Conservation (phyloP, 2,329 filamentous ascomycete genomes). For the Aureobasidium mangrovei region DNA sequence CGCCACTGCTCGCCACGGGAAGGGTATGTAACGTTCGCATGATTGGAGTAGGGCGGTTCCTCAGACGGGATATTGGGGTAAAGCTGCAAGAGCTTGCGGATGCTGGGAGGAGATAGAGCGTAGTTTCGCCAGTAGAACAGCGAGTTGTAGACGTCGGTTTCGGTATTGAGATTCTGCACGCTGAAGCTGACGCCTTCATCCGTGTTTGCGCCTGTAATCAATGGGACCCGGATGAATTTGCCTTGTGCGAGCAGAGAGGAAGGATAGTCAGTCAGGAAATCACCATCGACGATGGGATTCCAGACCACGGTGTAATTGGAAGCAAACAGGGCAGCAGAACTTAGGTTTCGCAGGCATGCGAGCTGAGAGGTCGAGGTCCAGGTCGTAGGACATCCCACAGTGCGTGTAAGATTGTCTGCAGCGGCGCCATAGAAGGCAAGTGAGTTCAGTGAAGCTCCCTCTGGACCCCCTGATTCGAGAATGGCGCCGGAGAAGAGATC, state of each 20-base stretch:
- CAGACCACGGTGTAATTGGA: conserved; percentile 20
- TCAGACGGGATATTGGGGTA: conserved; percentile 43
- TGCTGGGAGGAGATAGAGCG: conserved; percentile 37
- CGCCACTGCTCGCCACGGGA: conserved; percentile 34
- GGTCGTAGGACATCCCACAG: conserved; percentile 16
- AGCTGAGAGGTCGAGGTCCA: conserved; percentile 16
- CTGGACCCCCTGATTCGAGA: conserved; percentile 33
- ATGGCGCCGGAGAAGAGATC: conserved; percentile 35
- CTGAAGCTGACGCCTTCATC: conserved; percentile 41
- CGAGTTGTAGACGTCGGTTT: conserved; percentile 35
- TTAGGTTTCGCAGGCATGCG: conserved; percentile 16
- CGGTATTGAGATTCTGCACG: conserved; percentile 34
- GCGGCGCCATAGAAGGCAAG: conserved; percentile 16
- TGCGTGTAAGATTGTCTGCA: conserved; percentile 16
- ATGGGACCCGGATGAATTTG: conserved; percentile 37
- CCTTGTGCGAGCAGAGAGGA: conserved; percentile 37
- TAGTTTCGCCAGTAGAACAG: conserved; percentile 40
- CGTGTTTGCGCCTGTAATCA: conserved; percentile 42
- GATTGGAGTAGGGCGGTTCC: conserved; percentile 35
- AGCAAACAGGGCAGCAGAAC: conserved; percentile 16
- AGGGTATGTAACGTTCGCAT: conserved; percentile 21
- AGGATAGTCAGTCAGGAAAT: conserved; percentile 41
- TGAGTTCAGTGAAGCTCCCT: conserved; percentile 19
- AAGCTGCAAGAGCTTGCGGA: conserved; percentile 36
- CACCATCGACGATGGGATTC: conserved; percentile 36